Base-by-base conservation (phyloP, 1,139 yeast genomes). In the Waltiozyma sp. region DNA sequence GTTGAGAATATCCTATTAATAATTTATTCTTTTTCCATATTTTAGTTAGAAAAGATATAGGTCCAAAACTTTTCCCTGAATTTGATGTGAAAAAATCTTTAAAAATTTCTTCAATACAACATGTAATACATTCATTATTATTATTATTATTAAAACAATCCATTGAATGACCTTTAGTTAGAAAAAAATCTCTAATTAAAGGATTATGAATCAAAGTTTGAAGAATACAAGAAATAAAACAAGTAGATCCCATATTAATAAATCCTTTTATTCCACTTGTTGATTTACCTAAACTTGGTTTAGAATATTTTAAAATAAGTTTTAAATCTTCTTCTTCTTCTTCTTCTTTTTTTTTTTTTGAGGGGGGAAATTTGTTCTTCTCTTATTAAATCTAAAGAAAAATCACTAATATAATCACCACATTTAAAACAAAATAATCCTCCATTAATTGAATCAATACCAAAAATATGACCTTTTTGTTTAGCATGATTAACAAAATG, bases 1-100 rank as follows among this genome's bases (percentile, higher is more conserved):
- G 98, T 62, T 91, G 96, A 40, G 91, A 84, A 51, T 88, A 88
- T 1, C 98, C 98, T 0, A 96, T 95, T 46, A 91, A 72, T 23
- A 88, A 75, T 52, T 81, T 75, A 55, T 86, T 84, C 45, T 82
- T 79, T 54, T 76, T 78, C 95, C 95, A 87, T 1, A 95, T 82
- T 13, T 95, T 83, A 37, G 75, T 73, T 43, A 89, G 66, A 40
- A 89, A 64, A 42, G 80, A 72, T 1, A 87, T 77, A 49, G 86
- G 79, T 0, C 95, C 95, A 60, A 68, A 83, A 0, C 94, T 93
- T 19, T 75, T 73, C 18, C 73, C 51, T 33, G 53, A 51, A 21
- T 52, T 51, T 14, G 58, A 51, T 0, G 69, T 65, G 51, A 59
- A 67, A 37, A 62, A 59, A 40, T 72, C 80, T 28, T 77, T 72